Conservation (phyloP, 2,329 filamentous ascomycete genomes). For the Claviceps capensis region DNA sequence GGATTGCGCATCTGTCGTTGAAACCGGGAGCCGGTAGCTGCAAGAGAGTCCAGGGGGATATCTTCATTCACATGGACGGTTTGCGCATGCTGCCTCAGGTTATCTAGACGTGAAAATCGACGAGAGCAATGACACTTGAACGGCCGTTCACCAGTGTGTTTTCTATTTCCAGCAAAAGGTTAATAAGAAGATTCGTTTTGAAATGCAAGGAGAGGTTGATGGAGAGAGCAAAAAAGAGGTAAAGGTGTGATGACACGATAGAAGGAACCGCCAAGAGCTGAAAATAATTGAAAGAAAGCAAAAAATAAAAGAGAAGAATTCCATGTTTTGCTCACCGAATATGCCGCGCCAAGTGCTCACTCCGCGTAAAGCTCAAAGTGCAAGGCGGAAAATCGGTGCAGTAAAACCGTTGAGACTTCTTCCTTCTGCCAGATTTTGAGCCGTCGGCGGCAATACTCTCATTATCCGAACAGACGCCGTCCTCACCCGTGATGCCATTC, state of each 20-base stretch:
- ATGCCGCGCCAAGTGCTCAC: constrained; percentile 87
- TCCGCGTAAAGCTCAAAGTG: constrained; percentile 86
- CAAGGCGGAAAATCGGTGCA: constrained; percentile 93
- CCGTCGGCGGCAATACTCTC: constrained; percentile 51
- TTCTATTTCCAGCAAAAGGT: constrained; percentile 35
- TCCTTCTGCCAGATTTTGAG: constrained; percentile 74
- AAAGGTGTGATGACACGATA: background rate
- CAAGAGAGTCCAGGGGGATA: constrained; percentile 84
- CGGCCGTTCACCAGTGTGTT: constrained; percentile 93
- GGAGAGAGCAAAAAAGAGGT: background rate
- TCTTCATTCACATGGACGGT: constrained; percentile 97
- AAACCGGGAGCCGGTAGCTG: constrained; percentile 81
- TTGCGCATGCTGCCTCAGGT: constrained; percentile 89
- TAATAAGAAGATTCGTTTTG: background rate
- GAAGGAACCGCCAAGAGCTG: too few relatives aligned
- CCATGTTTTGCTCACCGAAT: constrained; percentile 49
- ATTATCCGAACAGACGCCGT: constrained; percentile 46
- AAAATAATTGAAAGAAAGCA: background rate
- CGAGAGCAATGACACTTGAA: constrained; percentile 94
- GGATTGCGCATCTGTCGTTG: constrained; percentile 75
- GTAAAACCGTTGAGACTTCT: constrained; percentile 91
- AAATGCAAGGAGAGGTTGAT: background rate
- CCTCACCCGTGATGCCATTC: constrained; percentile 27
- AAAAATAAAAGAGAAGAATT: background rate
- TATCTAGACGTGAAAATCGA: constrained; percentile 86